phyloP scores from a whole-genome alignment of 352 stramenopile genomes.

The Phytophthora podocarpi region DNA sequence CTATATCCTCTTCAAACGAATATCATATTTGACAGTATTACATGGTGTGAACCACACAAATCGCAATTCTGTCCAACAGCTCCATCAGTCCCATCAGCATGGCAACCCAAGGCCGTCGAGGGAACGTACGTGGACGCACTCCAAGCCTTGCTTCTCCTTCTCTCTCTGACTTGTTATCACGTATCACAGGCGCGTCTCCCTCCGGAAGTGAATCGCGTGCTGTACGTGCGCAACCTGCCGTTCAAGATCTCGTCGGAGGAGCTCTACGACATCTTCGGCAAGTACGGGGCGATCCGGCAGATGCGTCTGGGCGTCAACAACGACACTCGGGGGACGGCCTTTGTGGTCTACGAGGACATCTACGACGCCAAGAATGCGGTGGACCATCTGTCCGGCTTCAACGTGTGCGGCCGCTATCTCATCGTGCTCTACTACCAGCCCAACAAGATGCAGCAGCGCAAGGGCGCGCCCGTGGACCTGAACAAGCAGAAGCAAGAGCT shows the following conservation, averaged over 20 bases:
- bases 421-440: constrained; percentile 99
- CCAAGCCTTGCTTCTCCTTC: background rate
- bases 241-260: constrained; percentile 99
- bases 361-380: constrained; percentile 99
- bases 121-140: constrained; percentile 73
- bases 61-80: too few species aligned
- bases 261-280: constrained; percentile 99
- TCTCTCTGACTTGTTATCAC: background rate
- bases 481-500: constrained; percentile 82
- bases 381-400: constrained; percentile 99
- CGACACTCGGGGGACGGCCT: constrained; percentile 97
- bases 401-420: constrained; percentile 98
- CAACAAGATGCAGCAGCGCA: constrained; percentile 77
- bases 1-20: too few species aligned
- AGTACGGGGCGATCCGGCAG: constrained; percentile 99
- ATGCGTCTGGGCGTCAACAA: constrained; percentile 93
- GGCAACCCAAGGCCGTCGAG: constrained; percentile 59
- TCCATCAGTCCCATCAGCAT: constrained; percentile 25
- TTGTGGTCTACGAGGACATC: constrained; percentile 99
- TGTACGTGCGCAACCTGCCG: constrained; percentile 98
- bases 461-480: constrained; percentile 38
- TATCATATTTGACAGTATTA: too few species aligned
- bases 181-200: constrained; percentile 85
- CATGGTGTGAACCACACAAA: too few species aligned
- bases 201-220: constrained; percentile 98